Percentiles rank a stretch among this genome's conserved stretches.
Conservation (phyloP, 208 protist species). For the Leishmania mexicana region DNA sequence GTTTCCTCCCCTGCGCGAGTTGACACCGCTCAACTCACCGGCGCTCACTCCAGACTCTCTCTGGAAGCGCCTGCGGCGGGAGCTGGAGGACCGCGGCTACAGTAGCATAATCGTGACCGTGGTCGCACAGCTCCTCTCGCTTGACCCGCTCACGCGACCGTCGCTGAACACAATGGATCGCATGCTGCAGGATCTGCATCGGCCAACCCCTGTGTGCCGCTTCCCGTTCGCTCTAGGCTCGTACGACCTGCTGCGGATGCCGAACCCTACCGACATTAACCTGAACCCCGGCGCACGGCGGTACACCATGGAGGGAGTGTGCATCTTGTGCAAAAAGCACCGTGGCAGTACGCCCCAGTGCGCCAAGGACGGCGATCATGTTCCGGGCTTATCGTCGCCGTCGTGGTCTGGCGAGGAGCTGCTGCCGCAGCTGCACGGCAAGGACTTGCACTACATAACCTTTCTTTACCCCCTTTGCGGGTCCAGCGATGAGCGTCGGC, state of each 20-base stretch:
- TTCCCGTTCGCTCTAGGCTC: slow-evolving; percentile 78
- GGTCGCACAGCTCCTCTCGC: slow-evolving; percentile 61
- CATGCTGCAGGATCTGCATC: slow-evolving; percentile 65
- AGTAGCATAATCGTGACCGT: slow-evolving; percentile 46
- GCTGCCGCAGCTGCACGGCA: slow-evolving; percentile 41
- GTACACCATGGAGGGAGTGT: slow-evolving; percentile 55
- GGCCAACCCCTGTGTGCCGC: slow-evolving; percentile 54
- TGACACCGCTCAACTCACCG: slow-evolving; percentile 60
- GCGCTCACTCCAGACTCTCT: slow-evolving; percentile 52
- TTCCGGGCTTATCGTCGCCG: slow-evolving; percentile 51
- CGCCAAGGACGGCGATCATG: slow-evolving; percentile 39
- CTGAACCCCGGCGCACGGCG: slow-evolving; percentile 48
- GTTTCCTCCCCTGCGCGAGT: background rate
- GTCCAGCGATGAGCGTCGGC: slow-evolving; percentile 42
- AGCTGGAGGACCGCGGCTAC: slow-evolving; percentile 56
- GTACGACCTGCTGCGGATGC: slow-evolving; percentile 59
- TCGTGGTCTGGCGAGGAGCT: slow-evolving; percentile 63
- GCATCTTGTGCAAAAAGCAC: slow-evolving; percentile 49
- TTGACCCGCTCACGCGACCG: slow-evolving; percentile 65
- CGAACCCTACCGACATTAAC: slow-evolving; percentile 32
- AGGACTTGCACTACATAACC: slow-evolving; percentile 36
- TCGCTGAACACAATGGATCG: slow-evolving; percentile 40
- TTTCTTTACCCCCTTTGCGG: slow-evolving; percentile 60
- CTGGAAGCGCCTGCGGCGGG: slow-evolving; percentile 38
- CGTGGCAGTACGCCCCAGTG: slow-evolving; percentile 38